Percentiles rank a stretch among this genome's conserved stretches.
phyloP scores from a whole-genome alignment of 2,329 filamentous ascomycete genomes.

The Hymenoscyphus infarciens region DNA sequence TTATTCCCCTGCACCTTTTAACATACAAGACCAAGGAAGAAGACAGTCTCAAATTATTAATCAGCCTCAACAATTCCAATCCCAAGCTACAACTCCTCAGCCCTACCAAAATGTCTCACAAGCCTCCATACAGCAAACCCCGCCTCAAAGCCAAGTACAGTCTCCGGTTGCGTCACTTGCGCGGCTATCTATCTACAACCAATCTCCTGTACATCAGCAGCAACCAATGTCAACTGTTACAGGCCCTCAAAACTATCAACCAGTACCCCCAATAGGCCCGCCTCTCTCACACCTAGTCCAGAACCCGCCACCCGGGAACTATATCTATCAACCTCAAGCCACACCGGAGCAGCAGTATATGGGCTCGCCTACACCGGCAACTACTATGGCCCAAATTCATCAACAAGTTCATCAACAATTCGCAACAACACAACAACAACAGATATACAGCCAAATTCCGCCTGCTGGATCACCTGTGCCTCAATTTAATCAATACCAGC shows the following conservation, averaged over 20 bases:
- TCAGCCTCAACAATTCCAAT: background rate
- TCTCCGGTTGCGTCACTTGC: slow-evolving; percentile 7
- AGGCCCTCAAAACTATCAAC: slow-evolving; percentile 7
- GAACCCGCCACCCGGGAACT: background rate
- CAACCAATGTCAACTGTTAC: background rate
- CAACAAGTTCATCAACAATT: background rate
- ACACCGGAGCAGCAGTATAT: background rate
- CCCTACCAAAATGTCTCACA: slow-evolving; percentile 2
- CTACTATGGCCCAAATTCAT: background rate
- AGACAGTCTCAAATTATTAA: slow-evolving; percentile 3
- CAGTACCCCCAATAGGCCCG: slow-evolving; percentile 2
- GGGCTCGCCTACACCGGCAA: background rate
- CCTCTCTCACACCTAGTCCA: slow-evolving; percentile 7
- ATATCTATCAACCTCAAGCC: slow-evolving; percentile 3
- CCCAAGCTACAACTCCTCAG: background rate
- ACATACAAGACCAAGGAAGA: background rate
- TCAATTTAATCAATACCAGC: slow-evolving; percentile 1
- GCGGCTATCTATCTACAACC: slow-evolving; percentile 1
- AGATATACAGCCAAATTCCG: background rate
- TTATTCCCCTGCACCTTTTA: background rate
- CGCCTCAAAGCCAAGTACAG: background rate
- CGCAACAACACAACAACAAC: background rate
- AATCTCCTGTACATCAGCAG: slow-evolving; percentile 5
- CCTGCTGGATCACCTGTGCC: background rate
- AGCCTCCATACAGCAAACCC: background rate